Conservation (phyloP, 164 flowering plant species). For the Paratinospora sagittata region DNA sequence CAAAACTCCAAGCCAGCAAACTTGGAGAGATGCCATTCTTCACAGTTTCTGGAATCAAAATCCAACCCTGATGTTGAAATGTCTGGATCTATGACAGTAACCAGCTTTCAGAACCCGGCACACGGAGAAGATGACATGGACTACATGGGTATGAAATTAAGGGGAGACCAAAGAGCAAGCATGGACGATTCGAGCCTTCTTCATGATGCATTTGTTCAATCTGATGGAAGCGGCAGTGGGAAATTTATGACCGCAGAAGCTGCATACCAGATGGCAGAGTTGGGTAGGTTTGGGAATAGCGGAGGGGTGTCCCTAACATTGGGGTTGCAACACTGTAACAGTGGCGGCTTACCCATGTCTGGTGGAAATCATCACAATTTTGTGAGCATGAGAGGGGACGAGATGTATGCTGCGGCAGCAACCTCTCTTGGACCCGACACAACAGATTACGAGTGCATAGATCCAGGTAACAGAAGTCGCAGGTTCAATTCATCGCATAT, state of each 20-base stretch:
- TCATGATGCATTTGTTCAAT: conserved; percentile 34
- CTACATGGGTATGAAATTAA: conserved; percentile 30
- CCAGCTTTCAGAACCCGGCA: conserved; percentile 20
- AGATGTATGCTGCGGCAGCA: conserved; percentile 41
- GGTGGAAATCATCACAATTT: conserved; percentile 37
- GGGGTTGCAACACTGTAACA: conserved; percentile 76
- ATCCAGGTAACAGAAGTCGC: conserved; percentile 47
- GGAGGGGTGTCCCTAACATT: conserved; percentile 73
- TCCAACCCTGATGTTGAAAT: conserved; percentile 40
- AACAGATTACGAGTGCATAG: conserved; percentile 49
- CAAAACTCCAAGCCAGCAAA: conserved; percentile 36
- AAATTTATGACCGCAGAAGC: conserved; percentile 55
- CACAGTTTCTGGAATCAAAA: conserved; percentile 34
- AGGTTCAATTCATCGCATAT: conserved; percentile 59
- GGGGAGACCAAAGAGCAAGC: conserved; percentile 30
- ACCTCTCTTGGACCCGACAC: conserved; percentile 40
- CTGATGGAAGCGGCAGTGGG: conserved; percentile 29
- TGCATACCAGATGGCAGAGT: conserved; percentile 52
- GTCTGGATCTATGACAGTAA: conserved; percentile 25
- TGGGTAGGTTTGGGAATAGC: conserved; percentile 58
- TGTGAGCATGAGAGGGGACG: conserved; percentile 45
- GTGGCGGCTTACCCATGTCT: conserved; percentile 39
- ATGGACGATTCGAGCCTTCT: conserved; percentile 35
- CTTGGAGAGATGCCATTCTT: conserved; percentile 30
- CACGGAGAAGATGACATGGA: conserved; percentile 28